Evolutionary conservation across 306 rosid species (phyloP), one percentile per base, ranked within the genome.

Genomic region (Psophocarpus tetragonolobus): DNA sequence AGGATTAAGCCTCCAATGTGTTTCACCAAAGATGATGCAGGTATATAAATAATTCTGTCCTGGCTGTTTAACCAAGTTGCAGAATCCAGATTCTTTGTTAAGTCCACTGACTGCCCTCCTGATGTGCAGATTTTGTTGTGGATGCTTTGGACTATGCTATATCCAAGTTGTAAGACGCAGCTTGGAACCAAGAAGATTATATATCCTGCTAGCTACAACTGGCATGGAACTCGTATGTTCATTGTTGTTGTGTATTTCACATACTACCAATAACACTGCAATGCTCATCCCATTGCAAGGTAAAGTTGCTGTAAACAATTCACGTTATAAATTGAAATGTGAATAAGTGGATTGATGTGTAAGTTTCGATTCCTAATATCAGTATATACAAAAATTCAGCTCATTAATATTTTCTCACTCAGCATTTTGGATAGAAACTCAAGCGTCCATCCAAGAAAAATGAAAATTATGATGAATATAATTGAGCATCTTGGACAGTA

Each of bases 1-100:
- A 73, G 93, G 80, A 87, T 92, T 69, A 92, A 90, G 56, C 89
- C 95, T 47, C 94, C 94, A 0, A 87, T 90, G 90, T 90, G 92
- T 73, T 92, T 92, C 76, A 87, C 80, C 81, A 90, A 79, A 80
- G 85, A 90, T 9, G 94, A 90, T 66, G 91, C 90, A 70, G 92
- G 92, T 89, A 84, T 32, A 50, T 35, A 63, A 60, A 60, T 33
- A 63, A 33, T 50, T 74, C 29, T 57, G 17, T 57, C 47, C 13
- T 50, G 45, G 64, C 67, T 35, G 42, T 20, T 48, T 6, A 38
- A 72, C 63, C 15, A 33, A 5, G 14, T 8, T 42, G 27, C 17
- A 8, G 38, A 27, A 1, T 60, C 30, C 56, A 53, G 14, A 17
- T 26, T 73, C 38, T 69, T 21, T 48, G 3, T 17, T 8, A 27